Evolutionary conservation across 495 filamentous ascomycete genomes (phyloP).

Genomic region (Xylaria sp.): DNA sequence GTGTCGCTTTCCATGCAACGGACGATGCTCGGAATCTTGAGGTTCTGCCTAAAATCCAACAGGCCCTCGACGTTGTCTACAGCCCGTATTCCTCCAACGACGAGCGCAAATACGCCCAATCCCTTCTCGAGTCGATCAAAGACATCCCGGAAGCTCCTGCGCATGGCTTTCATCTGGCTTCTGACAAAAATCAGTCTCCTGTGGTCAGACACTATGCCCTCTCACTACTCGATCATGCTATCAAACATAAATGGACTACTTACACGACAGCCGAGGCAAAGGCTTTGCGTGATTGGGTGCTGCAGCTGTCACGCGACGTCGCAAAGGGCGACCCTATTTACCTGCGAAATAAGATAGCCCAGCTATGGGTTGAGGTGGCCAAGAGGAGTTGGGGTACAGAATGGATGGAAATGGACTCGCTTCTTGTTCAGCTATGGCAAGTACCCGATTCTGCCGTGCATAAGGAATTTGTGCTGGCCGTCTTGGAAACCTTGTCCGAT

Average conservation of each 20-base stretch:
- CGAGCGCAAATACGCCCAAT: conserved; percentile 79
- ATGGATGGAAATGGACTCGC: conserved; percentile 93
- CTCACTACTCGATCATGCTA: conserved; percentile 84
- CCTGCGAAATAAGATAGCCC: conserved; percentile 91
- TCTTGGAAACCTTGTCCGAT: conserved; percentile 93
- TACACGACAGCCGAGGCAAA: conserved; percentile 67
- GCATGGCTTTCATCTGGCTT: conserved; percentile 85
- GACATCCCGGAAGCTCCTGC: conserved; percentile 75
- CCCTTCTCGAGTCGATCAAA: conserved; percentile 85
- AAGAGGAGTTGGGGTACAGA: conserved; percentile 90
- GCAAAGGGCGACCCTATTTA: conserved; percentile 78
- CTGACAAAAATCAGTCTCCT: conserved; percentile 71
- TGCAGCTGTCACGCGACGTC: conserved; percentile 78
- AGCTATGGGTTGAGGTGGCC: conserved; percentile 92
- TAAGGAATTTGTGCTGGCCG: conserved; percentile 79
- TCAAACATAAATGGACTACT: conserved; percentile 81
- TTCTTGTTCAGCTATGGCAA: conserved; percentile 82
- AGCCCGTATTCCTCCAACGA: conserved; percentile 81
- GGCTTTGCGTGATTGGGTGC: conserved; percentile 73
- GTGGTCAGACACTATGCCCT: conserved; percentile 93
- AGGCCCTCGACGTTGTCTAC: conserved; percentile 86
- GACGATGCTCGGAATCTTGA: conserved; percentile 33
- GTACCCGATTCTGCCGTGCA: conserved; percentile 67
- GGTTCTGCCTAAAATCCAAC: conserved; percentile 68
- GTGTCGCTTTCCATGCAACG: conserved; percentile 25